phyloP scores from a whole-genome alignment of 2,329 filamentous ascomycete species.

The Aspergillus brasiliensis region DNA sequence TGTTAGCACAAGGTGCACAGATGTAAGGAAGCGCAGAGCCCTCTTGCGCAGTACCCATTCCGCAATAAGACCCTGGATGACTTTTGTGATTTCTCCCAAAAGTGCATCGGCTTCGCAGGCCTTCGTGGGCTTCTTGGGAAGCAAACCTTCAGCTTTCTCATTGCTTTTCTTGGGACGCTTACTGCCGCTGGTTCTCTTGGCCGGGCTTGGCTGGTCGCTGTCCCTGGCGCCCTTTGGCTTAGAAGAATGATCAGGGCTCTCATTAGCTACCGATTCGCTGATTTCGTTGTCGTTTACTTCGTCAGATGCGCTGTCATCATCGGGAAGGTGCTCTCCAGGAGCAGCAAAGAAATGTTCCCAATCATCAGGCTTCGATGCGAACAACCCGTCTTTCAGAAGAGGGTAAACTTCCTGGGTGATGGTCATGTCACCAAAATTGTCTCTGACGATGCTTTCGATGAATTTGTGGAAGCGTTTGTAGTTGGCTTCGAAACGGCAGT shows the following conservation, averaged over 20 bases:
- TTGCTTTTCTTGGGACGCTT: background rate
- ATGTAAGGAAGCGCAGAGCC: conserved; percentile 28
- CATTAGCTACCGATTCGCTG: background rate
- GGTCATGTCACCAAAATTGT: conserved; percentile 32
- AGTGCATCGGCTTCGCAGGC: conserved; percentile 19
- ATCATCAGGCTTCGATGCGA: conserved; percentile 24
- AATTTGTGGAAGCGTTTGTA: conserved; percentile 33
- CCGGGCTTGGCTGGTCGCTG: background rate
- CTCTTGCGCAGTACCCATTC: conserved; percentile 26
- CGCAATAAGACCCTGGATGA: conserved; percentile 22
- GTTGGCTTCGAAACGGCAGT: conserved; percentile 23
- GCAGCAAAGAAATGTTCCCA: conserved; percentile 33
- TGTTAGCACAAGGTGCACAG: conserved; percentile 24
- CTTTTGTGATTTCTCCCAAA: conserved; percentile 23
- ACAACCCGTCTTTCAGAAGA: conserved; percentile 24
- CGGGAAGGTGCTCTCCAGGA: background rate
- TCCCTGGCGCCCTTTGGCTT: background rate
- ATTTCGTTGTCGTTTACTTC: background rate
- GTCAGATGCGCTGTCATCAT: background rate
- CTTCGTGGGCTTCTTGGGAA: conserved; percentile 17
- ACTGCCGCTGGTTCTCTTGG: background rate
- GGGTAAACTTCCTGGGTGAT: conserved; percentile 26
- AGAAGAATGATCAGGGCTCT: background rate
- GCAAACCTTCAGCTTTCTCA: background rate
- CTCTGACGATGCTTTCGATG: conserved; percentile 26